Conservation (phyloP, 2,329 filamentous ascomycete species). For the Lasiodiplodia sp. region DNA sequence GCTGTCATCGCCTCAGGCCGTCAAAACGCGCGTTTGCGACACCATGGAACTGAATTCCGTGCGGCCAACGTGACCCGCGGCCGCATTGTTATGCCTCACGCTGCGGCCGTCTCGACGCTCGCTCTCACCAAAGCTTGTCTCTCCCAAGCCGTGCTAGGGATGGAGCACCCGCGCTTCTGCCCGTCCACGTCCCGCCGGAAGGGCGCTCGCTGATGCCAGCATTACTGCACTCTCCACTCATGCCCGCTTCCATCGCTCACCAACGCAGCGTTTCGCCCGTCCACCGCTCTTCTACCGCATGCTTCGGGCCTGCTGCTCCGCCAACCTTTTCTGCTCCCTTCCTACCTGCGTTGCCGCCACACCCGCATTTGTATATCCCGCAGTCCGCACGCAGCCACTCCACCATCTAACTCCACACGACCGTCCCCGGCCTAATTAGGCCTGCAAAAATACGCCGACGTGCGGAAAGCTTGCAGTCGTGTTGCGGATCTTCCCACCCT, state of each 20-base stretch:
- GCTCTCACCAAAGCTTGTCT: background rate
- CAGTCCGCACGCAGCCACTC: slow-evolving; percentile 17
- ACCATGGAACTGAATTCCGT: slow-evolving; percentile 21
- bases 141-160: background rate
- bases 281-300: background rate
- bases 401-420: slow-evolving; percentile 23
- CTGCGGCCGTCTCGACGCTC: slow-evolving; percentile 16
- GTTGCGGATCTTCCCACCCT: slow-evolving; percentile 24
- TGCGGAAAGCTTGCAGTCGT: slow-evolving; percentile 16
- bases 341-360: background rate
- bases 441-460: slow-evolving; percentile 22
- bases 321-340: slow-evolving; percentile 3
- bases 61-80: slow-evolving; percentile 11
- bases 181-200: slow-evolving; percentile 5
- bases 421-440: slow-evolving; percentile 15
- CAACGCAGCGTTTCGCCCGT: slow-evolving; percentile 8
- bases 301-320: slow-evolving; percentile 2
- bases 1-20: slow-evolving; percentile 26
- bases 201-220: slow-evolving; percentile 17
- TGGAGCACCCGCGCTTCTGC: slow-evolving; percentile 4
- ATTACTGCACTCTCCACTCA: slow-evolving; percentile 19
- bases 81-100: slow-evolving; percentile 9
- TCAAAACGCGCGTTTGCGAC: slow-evolving; percentile 28
- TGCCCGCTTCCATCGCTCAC: slow-evolving; percentile 17
- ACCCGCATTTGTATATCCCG: slow-evolving; percentile 19